Evolutionary conservation across 495 filamentous ascomycete genomes (phyloP).

Genomic region (Penicillium crystallinum): DNA sequence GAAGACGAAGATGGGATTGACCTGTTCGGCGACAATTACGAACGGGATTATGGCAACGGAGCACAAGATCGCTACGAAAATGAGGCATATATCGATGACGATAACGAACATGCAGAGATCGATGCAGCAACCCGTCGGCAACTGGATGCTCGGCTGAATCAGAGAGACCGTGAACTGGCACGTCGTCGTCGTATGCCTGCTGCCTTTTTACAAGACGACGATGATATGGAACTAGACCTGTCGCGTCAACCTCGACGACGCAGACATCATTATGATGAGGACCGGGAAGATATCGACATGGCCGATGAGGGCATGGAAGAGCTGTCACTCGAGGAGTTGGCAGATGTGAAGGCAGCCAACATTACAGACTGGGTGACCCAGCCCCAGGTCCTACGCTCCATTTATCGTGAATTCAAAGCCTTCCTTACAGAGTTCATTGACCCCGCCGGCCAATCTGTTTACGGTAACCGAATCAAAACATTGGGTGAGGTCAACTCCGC

Average conservation of each 20-base stretch:
- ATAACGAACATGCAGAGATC: constrained; percentile 69
- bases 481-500: constrained; percentile 96
- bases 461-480: constrained; percentile 85
- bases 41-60: constrained; percentile 68
- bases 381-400: constrained; percentile 84
- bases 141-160: constrained; percentile 77
- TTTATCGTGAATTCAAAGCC: constrained; percentile 93
- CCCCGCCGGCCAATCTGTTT: constrained; percentile 79
- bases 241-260: constrained; percentile 74
- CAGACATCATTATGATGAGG: constrained; percentile 87
- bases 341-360: constrained; percentile 89
- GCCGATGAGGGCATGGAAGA: constrained; percentile 91
- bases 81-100: constrained; percentile 72
- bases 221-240: constrained; percentile 76
- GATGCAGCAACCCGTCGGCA: constrained; percentile 65
- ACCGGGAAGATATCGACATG: constrained; percentile 83
- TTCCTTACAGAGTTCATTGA: constrained; percentile 97
- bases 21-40: constrained; percentile 85
- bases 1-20: constrained; percentile 94
- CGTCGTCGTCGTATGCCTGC: constrained; percentile 70
- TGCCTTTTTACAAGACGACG: constrained; percentile 86
- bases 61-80: constrained; percentile 59
- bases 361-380: constrained; percentile 92
- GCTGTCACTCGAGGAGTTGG: constrained; percentile 82
- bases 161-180: constrained; percentile 74